These are phyloP conservation scores for Inosperma sp. DNA, from an alignment of 768 basidiomycete genomes.

Conservation along the genomic window DNA sequence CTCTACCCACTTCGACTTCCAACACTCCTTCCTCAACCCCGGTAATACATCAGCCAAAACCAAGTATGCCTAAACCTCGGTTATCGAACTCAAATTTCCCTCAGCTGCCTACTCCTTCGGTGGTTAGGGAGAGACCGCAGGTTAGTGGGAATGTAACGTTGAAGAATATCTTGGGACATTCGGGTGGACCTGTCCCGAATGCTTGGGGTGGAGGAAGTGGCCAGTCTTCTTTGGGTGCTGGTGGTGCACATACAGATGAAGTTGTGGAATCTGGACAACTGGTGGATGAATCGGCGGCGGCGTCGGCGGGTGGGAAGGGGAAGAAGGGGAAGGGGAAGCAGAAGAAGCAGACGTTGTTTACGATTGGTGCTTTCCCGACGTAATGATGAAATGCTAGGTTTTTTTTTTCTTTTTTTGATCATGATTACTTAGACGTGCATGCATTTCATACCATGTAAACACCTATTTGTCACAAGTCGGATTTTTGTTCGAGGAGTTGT, in stretches of 20 bases:
- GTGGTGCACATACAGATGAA: conserved; percentile 44
- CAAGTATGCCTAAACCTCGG: conserved; percentile 36
- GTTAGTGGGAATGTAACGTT: conserved; percentile 64
- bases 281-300: conserved; percentile 1
- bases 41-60: conserved; percentile 5
- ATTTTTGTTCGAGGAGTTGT: no score
- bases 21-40: conserved; percentile 5
- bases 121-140: conserved; percentile 39
- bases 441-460: no score
- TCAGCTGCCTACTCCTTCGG: conserved; percentile 50
- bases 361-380: conserved; percentile 45
- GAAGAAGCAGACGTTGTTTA: conserved; percentile 82
- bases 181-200: conserved; percentile 30
- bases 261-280: conserved; percentile 12
- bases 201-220: conserved; percentile 38
- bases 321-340: conserved; percentile 80
- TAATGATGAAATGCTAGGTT: no score
- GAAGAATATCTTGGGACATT: conserved; percentile 59
- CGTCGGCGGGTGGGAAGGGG: conserved; percentile 37
- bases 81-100: conserved; percentile 63
- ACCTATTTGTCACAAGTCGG: no score
- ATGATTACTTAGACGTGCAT: no score
- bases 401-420: no score
- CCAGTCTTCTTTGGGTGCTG: conserved; percentile 10
- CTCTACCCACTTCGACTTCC: conserved; percentile 8